Percentiles rank a stretch among this genome's conserved stretches.
These are phyloP conservation scores for Thelephora ganbajun DNA, from an alignment of 768 basidiomycete genomes.

Conservation along the genomic window DNA sequence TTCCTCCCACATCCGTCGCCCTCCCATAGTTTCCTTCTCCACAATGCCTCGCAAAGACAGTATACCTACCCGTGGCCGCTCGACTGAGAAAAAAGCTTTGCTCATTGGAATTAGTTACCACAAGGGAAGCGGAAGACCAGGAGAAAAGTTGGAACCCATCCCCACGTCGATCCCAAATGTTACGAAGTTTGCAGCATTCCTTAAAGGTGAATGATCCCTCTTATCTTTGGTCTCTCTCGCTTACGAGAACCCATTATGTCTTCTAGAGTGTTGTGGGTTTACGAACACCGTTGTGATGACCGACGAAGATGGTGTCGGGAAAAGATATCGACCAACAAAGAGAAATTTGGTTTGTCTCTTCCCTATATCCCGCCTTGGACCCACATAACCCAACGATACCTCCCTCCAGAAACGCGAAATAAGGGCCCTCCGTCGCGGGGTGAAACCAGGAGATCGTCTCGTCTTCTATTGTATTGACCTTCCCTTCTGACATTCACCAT, in stretches of 20 bases:
- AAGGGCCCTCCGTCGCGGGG: background rate
- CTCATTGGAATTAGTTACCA: conserved; percentile 5
- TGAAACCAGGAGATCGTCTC: background rate
- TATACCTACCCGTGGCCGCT: background rate
- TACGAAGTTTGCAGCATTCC: too few relatives aligned
- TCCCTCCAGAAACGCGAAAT: background rate
- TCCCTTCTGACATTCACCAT: background rate
- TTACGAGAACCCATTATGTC: too few relatives aligned
- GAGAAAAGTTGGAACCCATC: too few relatives aligned
- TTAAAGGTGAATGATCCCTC: too few relatives aligned
- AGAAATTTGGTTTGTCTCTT: background rate
- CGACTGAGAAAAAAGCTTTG: conserved; percentile 1
- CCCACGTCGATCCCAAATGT: too few relatives aligned
- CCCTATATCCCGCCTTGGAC: background rate
- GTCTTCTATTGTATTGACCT: background rate
- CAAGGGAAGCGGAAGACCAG: background rate
- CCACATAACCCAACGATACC: background rate
- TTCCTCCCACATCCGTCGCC: too few relatives aligned
- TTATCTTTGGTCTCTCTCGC: too few relatives aligned
- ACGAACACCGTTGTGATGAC: background rate
- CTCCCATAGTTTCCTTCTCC: too few relatives aligned
- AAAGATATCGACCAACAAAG: background rate
- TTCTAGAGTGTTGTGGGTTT: too few relatives aligned
- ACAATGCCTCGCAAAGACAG: too few relatives aligned
- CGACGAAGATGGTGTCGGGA: background rate